Base-by-base conservation (phyloP, 2,329 filamentous ascomycete genomes). In the Fusarium protoensiforme region DNA sequence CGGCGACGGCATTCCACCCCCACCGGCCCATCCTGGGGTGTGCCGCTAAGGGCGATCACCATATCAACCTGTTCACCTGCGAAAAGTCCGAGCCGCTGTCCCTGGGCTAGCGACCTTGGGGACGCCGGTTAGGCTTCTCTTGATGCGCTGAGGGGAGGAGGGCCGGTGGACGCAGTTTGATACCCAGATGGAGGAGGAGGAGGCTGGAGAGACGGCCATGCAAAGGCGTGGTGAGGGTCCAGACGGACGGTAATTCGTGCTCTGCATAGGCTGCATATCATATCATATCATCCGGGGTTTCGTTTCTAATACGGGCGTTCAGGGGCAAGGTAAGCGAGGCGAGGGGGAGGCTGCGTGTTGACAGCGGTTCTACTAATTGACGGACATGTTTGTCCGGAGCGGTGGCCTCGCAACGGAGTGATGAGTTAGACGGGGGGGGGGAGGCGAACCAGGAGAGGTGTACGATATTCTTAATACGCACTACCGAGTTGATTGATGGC, bases 1-100 rank as follows among this genome's bases (percentile, higher is more conserved):
- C 95, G 4, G 90, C 93, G 38, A 98, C 96, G 10, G 93, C 95
- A 0, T 99, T 98, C 86, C 96, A 99, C 83, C 96, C 96, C 1
- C 96, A 99, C 82, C 91, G 93, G 61, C 95, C 97, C 84, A 92
- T 98, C 82, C 88, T 99, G 70, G 95, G 94, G 38, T 96, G 93
- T 78, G 93, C 95, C 2, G 94, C 95, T 5, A 88, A 94, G 48
- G 94, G 95, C 64, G 95, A 98, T 80, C 91, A 95, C 68, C 94
- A 98, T 80, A 92, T 99, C 78, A 98, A 97, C 81, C 87, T 98
- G 31, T 97, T 96, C 79, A 91, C 90, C 35, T 95, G 93, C 82
- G 88, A 90, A 69, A 87, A 87, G 76, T 78, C 83, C 24, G 83
- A 85, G 60, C 78, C 80, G 58, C 51, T 77, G 71, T 67, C 72